These are phyloP conservation scores for Pezicula neosporulosa DNA, from an alignment of 2,329 filamentous ascomycete species.

Conservation along the genomic window DNA sequence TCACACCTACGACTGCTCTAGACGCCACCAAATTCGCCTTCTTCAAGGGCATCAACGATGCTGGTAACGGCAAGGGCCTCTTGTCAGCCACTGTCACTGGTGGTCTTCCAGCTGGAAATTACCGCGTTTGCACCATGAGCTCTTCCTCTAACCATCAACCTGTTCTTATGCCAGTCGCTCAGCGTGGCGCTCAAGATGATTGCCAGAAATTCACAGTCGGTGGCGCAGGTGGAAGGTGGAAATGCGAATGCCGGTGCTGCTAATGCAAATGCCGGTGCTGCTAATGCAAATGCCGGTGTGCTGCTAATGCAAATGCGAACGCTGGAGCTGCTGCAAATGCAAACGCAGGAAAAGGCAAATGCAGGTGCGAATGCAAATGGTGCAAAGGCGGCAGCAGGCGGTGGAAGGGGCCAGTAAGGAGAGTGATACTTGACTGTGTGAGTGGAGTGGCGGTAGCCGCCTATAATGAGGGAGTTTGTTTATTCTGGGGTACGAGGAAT, in stretches of 20 bases:
- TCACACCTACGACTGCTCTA: slow-evolving; percentile 26
- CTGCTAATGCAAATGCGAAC: slow-evolving; percentile 1
- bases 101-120: slow-evolving; percentile 38
- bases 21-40: slow-evolving; percentile 33
- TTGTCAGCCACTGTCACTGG: slow-evolving; percentile 32
- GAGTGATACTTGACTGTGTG: no score
- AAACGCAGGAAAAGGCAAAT: not conserved
- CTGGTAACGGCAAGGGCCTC: slow-evolving; percentile 34
- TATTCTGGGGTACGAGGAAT: no score
- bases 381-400: no score
- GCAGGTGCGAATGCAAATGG: no score
- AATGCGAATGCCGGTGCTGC: slow-evolving; percentile 4
- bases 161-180: slow-evolving; percentile 40
- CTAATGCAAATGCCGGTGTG: not conserved
- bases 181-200: slow-evolving; percentile 42
- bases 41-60: slow-evolving; percentile 40
- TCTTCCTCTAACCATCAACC: slow-evolving; percentile 39
- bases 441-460: no score
- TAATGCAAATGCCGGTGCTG: slow-evolving; percentile 5
- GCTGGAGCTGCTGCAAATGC: slow-evolving; percentile 1
- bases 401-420: no score
- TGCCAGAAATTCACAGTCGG: slow-evolving; percentile 41
- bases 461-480: no score
- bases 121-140: slow-evolving; percentile 40
- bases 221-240: slow-evolving; percentile 11